Evolutionary conservation across 1,284 basidiomycete genomes (phyloP).

Genomic region (Fomes fomentarius): DNA sequence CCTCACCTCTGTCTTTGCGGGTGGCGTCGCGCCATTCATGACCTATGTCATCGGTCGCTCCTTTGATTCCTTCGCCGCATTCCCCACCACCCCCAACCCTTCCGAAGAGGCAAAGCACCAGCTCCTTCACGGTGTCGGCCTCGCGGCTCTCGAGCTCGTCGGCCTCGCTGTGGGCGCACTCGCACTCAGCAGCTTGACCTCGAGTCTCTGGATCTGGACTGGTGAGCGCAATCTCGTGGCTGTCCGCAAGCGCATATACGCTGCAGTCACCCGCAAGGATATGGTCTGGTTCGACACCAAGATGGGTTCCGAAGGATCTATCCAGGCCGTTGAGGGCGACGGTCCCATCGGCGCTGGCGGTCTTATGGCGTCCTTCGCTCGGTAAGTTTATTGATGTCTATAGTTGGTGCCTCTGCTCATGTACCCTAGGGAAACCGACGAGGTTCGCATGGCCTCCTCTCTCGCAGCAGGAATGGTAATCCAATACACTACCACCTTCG

Average conservation of each 20-base stretch:
- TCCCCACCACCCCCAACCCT: slow-evolving; percentile 51
- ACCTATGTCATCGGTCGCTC: slow-evolving; percentile 86
- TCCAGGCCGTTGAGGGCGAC: slow-evolving; percentile 50
- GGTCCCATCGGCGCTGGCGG: slow-evolving; percentile 84
- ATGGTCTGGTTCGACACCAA: slow-evolving; percentile 90
- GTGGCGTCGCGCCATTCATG: slow-evolving; percentile 91
- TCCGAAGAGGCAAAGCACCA: slow-evolving; percentile 51
- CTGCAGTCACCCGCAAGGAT: slow-evolving; percentile 69
- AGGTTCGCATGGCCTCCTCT: slow-evolving; percentile 85
- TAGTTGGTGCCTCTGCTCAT: not conserved
- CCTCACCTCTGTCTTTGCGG: slow-evolving; percentile 67
- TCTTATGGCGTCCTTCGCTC: slow-evolving; percentile 92
- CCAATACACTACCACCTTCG: slow-evolving; percentile 80
- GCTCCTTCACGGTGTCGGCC: slow-evolving; percentile 62
- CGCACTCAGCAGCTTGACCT: slow-evolving; percentile 74
- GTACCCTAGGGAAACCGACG: slow-evolving; percentile 86
- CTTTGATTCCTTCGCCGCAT: slow-evolving; percentile 77
- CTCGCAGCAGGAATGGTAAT: slow-evolving; percentile 78
- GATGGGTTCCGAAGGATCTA: slow-evolving; percentile 65
- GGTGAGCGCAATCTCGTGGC: slow-evolving; percentile 82
- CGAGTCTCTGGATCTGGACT: slow-evolving; percentile 85
- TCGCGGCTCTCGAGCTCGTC: slow-evolving; percentile 71
- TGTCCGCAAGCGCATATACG: slow-evolving; percentile 73
- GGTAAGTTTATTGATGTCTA: slow-evolving; percentile 51
- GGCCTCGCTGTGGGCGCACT: slow-evolving; percentile 74